Evolutionary conservation across 2,329 filamentous ascomycete genomes (phyloP).

Genomic region (Cercospora sp.): DNA sequence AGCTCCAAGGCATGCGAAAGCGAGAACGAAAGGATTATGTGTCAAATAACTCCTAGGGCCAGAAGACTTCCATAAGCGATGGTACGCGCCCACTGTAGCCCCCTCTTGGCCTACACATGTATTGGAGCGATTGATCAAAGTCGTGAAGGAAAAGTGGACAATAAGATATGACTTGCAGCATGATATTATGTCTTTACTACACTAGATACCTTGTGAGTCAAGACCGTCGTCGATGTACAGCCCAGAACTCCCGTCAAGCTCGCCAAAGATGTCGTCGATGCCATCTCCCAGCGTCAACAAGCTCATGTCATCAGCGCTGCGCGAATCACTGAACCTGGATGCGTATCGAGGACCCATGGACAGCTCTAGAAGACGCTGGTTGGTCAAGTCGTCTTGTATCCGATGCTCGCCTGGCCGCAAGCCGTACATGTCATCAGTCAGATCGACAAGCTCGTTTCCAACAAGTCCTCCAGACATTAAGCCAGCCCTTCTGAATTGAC

Average conservation of each 20-base stretch:
- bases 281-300: conserved; percentile 7
- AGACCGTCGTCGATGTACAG: not conserved
- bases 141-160: not conserved
- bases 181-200: not conserved
- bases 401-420: not conserved
- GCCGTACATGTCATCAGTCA: not conserved
- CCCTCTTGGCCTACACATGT: no score
- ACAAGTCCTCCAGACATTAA: not conserved
- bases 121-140: not conserved
- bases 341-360: conserved; percentile 18
- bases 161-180: not conserved
- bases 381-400: conserved; percentile 4
- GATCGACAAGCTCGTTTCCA: not conserved
- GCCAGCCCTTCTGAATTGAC: not conserved
- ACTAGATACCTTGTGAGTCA: conserved; percentile 1
- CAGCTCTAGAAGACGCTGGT: conserved; percentile 11
- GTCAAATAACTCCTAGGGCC: no score
- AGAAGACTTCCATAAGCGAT: no score
- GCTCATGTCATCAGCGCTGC: conserved; percentile 1
- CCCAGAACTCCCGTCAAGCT: not conserved
- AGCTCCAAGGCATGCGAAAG: not conserved
- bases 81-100: no score
- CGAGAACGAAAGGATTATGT: not conserved
- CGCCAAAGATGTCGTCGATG: not conserved
- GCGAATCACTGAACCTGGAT: conserved; percentile 2